Evolutionary conservation across 2,329 filamentous ascomycete genomes (phyloP).

Genomic region (Xylariales sp.): DNA sequence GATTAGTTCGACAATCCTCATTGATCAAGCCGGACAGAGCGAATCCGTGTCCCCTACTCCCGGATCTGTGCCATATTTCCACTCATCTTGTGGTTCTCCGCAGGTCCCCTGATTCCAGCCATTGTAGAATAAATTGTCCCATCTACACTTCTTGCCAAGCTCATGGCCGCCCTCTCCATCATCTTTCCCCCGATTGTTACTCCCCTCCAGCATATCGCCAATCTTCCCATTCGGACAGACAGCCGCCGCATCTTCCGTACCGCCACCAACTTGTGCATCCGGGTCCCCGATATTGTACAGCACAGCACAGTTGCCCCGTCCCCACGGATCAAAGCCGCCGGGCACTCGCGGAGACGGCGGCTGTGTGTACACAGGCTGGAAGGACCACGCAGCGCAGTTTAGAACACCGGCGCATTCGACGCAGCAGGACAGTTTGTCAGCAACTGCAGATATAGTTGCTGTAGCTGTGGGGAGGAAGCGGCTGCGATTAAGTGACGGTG

Average conservation of each 20-base stretch:
- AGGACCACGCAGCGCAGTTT: constrained; percentile 27
- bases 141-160: too few relatives aligned
- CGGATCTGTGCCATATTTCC: constrained; percentile 13
- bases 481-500: constrained; percentile 14
- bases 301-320: constrained; percentile 22
- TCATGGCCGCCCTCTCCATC: constrained; percentile 14
- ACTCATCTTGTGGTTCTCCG: constrained; percentile 18
- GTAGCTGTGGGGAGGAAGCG: constrained; percentile 15
- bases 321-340: constrained; percentile 27
- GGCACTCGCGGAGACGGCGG: constrained; percentile 18
- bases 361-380: constrained; percentile 19
- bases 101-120: constrained; percentile 28
- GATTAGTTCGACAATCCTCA: too few relatives aligned
- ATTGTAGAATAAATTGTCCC: too few relatives aligned
- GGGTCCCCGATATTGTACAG: constrained; percentile 21
- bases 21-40: too few relatives aligned
- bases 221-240: constrained; percentile 19
- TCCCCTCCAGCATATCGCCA: constrained; percentile 11
- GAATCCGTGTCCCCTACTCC: constrained; percentile 17
- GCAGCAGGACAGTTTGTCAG: constrained; percentile 26
- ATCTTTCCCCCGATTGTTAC: too few relatives aligned
- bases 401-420: constrained; percentile 23
- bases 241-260: constrained; percentile 5
- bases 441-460: constrained; percentile 20
- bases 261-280: constrained; percentile 6